Conservation (phyloP, 2,329 filamentous ascomycete species). For the Ascochyta rabiei region DNA sequence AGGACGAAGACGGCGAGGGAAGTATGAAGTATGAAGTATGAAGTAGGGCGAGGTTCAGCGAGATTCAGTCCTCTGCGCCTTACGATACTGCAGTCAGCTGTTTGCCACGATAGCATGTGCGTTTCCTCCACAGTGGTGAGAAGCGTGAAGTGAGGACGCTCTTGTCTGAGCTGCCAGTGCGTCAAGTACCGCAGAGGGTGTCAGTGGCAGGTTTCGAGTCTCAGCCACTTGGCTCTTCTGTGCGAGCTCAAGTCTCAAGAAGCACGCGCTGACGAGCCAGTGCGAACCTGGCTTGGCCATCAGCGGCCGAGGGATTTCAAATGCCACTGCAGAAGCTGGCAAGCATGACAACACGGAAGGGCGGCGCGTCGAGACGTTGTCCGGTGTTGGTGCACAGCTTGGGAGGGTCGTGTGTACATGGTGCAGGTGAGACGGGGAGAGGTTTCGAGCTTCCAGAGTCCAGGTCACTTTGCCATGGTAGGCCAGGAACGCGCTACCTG, state of each 20-base stretch:
- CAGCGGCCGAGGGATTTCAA: no score
- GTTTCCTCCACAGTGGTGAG: neutral
- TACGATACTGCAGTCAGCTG: neutral
- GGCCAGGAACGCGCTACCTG: constrained; percentile 28
- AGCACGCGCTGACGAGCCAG: neutral
- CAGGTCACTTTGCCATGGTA: constrained; percentile 25
- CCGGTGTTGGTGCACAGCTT: neutral
- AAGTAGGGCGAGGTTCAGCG: no score
- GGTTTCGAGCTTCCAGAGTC: constrained; percentile 9
- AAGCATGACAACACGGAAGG: neutral
- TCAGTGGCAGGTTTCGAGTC: neutral
- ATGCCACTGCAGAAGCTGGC: no score
- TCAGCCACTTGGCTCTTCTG: no score
- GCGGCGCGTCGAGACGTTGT: neutral
- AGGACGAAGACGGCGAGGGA: neutral
- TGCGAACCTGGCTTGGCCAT: neutral
- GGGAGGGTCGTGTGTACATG: neutral
- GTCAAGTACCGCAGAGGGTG: neutral
- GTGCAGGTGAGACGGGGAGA: neutral
- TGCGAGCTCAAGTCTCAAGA: neutral
- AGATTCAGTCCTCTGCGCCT: neutral
- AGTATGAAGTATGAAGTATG: no score
- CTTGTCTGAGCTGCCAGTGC: neutral
- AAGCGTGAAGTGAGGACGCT: neutral
- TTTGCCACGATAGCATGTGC: neutral